Evolutionary conservation across 2,329 filamentous ascomycete genomes (phyloP).

Genomic region (Alternaria ventricosa): DNA sequence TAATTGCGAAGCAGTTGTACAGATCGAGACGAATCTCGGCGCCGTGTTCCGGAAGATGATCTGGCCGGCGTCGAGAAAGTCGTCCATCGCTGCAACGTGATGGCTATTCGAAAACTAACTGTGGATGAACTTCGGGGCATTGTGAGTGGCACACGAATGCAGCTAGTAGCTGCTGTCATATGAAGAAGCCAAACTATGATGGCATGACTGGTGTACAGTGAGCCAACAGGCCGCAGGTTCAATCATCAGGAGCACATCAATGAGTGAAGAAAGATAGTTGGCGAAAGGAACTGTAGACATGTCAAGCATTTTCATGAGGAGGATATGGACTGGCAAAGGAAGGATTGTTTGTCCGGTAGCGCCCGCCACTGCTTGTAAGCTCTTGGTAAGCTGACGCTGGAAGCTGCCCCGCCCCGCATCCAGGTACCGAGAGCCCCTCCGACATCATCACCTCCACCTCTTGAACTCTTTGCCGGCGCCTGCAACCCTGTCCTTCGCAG

Average conservation of each 20-base stretch:
- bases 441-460: slow-evolving; percentile 15
- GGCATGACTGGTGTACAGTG: neutral
- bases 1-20: slow-evolving; percentile 19
- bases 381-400: slow-evolving; percentile 18
- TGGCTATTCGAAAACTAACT: neutral
- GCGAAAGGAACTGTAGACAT: neutral
- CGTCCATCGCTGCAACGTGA: neutral
- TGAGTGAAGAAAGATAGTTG: neutral
- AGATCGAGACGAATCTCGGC: neutral
- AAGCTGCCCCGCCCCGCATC: slow-evolving; percentile 18
- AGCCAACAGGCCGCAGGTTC: neutral
- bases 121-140: neutral
- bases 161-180: neutral
- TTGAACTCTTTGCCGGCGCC: slow-evolving; percentile 14
- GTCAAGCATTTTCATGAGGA: neutral
- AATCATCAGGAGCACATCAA: neutral
- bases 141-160: neutral
- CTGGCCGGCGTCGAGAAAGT: neutral
- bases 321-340: neutral
- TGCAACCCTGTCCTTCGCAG: neutral
- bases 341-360: neutral
- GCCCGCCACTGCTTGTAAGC: slow-evolving; percentile 9
- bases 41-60: neutral
- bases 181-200: neutral
- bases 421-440: slow-evolving; percentile 22